Evolutionary conservation across 371 early-diverging fungal species (phyloP).

Genomic region (Sporodiniella umbellata): DNA sequence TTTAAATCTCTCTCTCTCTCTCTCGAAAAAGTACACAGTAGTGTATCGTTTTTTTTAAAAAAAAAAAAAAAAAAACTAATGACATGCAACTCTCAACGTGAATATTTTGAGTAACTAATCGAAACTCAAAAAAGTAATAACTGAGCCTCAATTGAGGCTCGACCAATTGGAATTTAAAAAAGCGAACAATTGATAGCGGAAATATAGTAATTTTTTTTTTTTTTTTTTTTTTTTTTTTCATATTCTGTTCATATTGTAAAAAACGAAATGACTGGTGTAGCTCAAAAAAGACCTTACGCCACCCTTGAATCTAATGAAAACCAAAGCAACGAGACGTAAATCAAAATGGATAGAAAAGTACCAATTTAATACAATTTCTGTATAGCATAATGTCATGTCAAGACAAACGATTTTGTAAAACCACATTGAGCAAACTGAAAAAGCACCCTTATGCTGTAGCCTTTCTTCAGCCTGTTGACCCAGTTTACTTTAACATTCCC

Average conservation of each 20-base stretch:
- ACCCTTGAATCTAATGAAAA: conserved; percentile 10
- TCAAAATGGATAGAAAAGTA: not conserved
- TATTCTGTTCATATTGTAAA: no score
- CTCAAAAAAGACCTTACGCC: conserved; percentile 24
- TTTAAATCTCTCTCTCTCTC: conserved; percentile 15
- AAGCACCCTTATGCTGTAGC: conserved; percentile 65
- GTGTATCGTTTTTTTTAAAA: conserved; percentile 9
- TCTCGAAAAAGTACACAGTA: conserved; percentile 13
- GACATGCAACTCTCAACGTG: no score
- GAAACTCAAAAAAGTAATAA: no score
- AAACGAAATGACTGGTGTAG: conserved; percentile 21
- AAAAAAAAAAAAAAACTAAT: no score
- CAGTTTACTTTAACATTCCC: conserved; percentile 37
- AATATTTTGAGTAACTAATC: no score
- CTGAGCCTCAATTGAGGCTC: no score
- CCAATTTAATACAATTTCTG: not conserved
- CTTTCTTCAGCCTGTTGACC: conserved; percentile 68
- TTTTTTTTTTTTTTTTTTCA: not conserved
- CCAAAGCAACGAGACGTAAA: not conserved
- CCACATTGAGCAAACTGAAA: conserved; percentile 56
- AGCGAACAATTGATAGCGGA: no score
- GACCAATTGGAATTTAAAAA: no score
- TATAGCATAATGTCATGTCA: conserved; percentile 6
- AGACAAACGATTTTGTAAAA: conserved; percentile 19
- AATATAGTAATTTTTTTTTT: not conserved